These are phyloP conservation scores for Fragilariopsis cylindrus DNA, from an alignment of 108 stramenopile genomes.

Conservation along the genomic window DNA sequence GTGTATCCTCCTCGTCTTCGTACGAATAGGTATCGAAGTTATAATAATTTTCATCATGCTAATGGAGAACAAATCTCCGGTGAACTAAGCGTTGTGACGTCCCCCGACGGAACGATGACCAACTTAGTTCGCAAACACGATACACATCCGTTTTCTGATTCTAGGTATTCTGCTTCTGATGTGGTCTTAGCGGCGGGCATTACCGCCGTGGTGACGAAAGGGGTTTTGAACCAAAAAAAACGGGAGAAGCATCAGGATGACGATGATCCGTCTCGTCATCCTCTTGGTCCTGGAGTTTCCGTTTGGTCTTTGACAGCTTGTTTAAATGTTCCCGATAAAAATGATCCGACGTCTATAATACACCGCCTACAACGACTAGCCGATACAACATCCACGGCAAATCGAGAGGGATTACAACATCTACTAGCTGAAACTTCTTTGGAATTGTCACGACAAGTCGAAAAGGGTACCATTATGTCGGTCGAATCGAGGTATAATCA, in stretches of 20 bases:
- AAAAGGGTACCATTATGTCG: slow-evolving; percentile 46
- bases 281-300: slow-evolving; percentile 63
- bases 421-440: slow-evolving; percentile 51
- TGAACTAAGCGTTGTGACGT: slow-evolving; percentile 1
- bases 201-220: slow-evolving; percentile 18
- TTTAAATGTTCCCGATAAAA: slow-evolving; percentile 57
- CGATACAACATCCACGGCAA: slow-evolving; percentile 44
- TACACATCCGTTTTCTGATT: not conserved
- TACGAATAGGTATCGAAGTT: not conserved
- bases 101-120: not conserved
- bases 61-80: not conserved
- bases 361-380: slow-evolving; percentile 36
- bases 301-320: slow-evolving; percentile 53
- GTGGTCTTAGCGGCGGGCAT: slow-evolving; percentile 15
- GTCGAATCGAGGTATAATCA: slow-evolving; percentile 45
- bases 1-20: not conserved
- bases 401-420: slow-evolving; percentile 63
- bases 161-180: slow-evolving; percentile 22
- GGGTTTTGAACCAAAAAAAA: slow-evolving; percentile 3
- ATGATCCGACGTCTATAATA: slow-evolving; percentile 51
- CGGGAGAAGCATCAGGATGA: not conserved
- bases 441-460: slow-evolving; percentile 55
- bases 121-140: not conserved
- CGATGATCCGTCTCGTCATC: slow-evolving; percentile 3
- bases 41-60: not conserved